phyloP scores from a whole-genome alignment of 2,329 filamentous ascomycete genomes.

The Claviceps monticola region DNA sequence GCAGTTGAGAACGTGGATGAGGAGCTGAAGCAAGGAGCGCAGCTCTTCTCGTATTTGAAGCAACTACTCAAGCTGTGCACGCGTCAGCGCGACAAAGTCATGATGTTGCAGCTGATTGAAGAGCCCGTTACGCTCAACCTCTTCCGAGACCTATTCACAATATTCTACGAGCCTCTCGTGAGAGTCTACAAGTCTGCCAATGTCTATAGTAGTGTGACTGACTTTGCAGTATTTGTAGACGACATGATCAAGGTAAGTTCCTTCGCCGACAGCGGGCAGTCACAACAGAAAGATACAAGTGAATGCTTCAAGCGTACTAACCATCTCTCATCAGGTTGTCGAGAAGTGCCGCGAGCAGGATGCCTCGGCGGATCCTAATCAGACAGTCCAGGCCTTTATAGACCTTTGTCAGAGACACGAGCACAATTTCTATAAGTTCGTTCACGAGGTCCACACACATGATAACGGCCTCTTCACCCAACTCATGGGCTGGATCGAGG shows the following conservation, averaged over 20 bases:
- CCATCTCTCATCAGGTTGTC: slow-evolving; percentile 34
- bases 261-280: too few species aligned
- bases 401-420: slow-evolving; percentile 91
- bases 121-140: slow-evolving; percentile 95
- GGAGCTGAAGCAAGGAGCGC: slow-evolving; percentile 76
- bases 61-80: slow-evolving; percentile 87
- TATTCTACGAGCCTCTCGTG: slow-evolving; percentile 96
- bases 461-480: slow-evolving; percentile 94
- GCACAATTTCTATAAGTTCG: slow-evolving; percentile 96
- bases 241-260: slow-evolving; percentile 65
- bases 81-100: slow-evolving; percentile 82
- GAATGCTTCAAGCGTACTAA: not conserved
- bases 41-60: slow-evolving; percentile 89
- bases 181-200: slow-evolving; percentile 98
- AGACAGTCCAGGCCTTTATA: slow-evolving; percentile 96
- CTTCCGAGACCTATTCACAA: slow-evolving; percentile 91
- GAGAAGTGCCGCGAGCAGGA: slow-evolving; percentile 58
- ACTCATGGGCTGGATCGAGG: slow-evolving; percentile 94
- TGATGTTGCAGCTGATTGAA: slow-evolving; percentile 93
- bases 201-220: slow-evolving; percentile 92
- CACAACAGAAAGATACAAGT: too few species aligned
- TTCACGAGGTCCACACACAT: slow-evolving; percentile 93
- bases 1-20: slow-evolving; percentile 84
- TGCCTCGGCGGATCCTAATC: slow-evolving; percentile 87
- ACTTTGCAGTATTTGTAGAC: slow-evolving; percentile 86